A percentile compares a stretch with the other conserved stretches of the same genome.
Conservation (phyloP, 2,329 filamentous ascomycete genomes). For the Cadophora gregata region DNA sequence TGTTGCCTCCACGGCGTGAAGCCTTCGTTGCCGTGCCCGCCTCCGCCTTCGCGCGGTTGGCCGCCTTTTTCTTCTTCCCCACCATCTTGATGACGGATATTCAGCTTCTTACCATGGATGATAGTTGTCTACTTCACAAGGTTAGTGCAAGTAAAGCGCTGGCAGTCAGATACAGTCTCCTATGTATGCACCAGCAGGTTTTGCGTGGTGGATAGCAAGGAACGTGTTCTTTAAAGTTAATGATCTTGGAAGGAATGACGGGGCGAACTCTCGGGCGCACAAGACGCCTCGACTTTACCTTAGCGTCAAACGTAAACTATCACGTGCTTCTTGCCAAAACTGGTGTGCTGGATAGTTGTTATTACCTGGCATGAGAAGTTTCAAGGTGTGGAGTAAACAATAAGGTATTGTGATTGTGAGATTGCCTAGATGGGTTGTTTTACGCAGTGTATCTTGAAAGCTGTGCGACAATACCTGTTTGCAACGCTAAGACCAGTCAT, state of each 20-base stretch:
- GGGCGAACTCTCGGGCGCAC: neutral
- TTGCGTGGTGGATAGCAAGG: slow-evolving; percentile 28
- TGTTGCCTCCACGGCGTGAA: slow-evolving; percentile 19
- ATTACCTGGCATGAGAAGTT: neutral
- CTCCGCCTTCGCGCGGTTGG: slow-evolving; percentile 16
- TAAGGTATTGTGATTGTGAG: too few relatives aligned
- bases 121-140: slow-evolving; percentile 23
- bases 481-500: too few relatives aligned
- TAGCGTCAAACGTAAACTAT: neutral
- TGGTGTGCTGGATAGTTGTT: neutral
- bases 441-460: too few relatives aligned
- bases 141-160: slow-evolving; percentile 35
- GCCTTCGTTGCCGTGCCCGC: slow-evolving; percentile 15
- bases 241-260: neutral
- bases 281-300: neutral
- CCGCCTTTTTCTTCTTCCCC: slow-evolving; percentile 34
- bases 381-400: too few relatives aligned
- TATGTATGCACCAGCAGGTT: slow-evolving; percentile 26
- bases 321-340: neutral
- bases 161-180: slow-evolving; percentile 28
- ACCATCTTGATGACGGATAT: slow-evolving; percentile 20
- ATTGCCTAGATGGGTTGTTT: too few relatives aligned
- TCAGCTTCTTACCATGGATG: slow-evolving; percentile 18
- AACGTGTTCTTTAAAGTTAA: slow-evolving; percentile 3
- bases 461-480: too few relatives aligned